Evolutionary conservation across 2,329 filamentous ascomycete genomes (phyloP).

Genomic region (Lachnellula hyalina): DNA sequence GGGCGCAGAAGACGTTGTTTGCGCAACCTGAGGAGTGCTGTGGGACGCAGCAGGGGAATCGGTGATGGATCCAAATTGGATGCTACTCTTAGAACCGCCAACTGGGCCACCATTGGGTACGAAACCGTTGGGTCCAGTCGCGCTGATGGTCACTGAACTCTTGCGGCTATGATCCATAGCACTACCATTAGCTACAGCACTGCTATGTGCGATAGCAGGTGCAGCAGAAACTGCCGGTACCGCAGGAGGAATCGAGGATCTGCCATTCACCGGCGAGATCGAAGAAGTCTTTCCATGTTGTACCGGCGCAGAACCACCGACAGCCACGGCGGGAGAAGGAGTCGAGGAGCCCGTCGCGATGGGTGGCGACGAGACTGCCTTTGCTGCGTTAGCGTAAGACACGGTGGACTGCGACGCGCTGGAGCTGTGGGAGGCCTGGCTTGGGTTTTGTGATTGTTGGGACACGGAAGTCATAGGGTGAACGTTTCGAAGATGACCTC

Average conservation of each 20-base stretch:
- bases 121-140: slow-evolving; percentile 70
- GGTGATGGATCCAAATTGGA: slow-evolving; percentile 76
- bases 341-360: slow-evolving; percentile 54
- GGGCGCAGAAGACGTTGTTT: slow-evolving; percentile 42
- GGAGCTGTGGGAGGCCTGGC: slow-evolving; percentile 50
- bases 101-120: slow-evolving; percentile 71
- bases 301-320: slow-evolving; percentile 47
- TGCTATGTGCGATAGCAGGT: slow-evolving; percentile 58
- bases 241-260: slow-evolving; percentile 63
- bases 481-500: slow-evolving; percentile 23
- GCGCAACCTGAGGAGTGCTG: slow-evolving; percentile 56
- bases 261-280: slow-evolving; percentile 81
- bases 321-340: slow-evolving; percentile 49
- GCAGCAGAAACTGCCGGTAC: slow-evolving; percentile 51
- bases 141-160: slow-evolving; percentile 85
- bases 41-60: slow-evolving; percentile 63
- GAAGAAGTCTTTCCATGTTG: slow-evolving; percentile 60
- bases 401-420: slow-evolving; percentile 49
- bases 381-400: slow-evolving; percentile 66
- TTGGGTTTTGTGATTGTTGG: slow-evolving; percentile 28
- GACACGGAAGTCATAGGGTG: slow-evolving; percentile 34
- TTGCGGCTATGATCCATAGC: slow-evolving; percentile 73
- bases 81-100: slow-evolving; percentile 54
- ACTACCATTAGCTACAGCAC: slow-evolving; percentile 63
- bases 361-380: slow-evolving; percentile 55